Percentiles rank a stretch among this genome's conserved stretches.
These are phyloP conservation scores for Linnemannia schmuckeri DNA, from an alignment of 192 early-diverging fungal genomes.

Conservation along the genomic window DNA sequence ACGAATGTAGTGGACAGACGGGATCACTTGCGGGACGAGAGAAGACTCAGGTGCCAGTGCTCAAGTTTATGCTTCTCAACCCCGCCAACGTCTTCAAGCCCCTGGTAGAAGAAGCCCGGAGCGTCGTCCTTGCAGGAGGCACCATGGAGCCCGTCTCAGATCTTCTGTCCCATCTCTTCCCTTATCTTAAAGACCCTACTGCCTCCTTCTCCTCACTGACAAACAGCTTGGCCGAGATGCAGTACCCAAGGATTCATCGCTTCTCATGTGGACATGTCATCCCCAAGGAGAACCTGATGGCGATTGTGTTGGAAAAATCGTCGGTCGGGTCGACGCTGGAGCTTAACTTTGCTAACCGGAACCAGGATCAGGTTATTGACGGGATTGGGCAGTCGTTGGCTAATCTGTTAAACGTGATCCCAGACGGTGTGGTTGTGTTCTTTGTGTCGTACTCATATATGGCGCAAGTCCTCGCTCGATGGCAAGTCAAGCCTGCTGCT, in stretches of 20 bases:
- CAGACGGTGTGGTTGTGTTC: slow-evolving; percentile 90
- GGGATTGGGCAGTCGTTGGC: slow-evolving; percentile 79
- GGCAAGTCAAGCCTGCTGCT: slow-evolving; percentile 44
- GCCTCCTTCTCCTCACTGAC: neutral
- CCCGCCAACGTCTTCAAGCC: slow-evolving; percentile 84
- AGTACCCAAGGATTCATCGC: slow-evolving; percentile 60
- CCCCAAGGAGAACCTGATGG: slow-evolving; percentile 78
- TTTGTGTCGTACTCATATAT: slow-evolving; percentile 88
- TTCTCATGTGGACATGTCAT: slow-evolving; percentile 94
- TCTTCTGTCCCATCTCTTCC: slow-evolving; percentile 46
- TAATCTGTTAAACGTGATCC: slow-evolving; percentile 80
- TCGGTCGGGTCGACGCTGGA: slow-evolving; percentile 73
- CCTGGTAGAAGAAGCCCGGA: slow-evolving; percentile 83
- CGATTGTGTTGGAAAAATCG: slow-evolving; percentile 72
- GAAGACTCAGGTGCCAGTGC: slow-evolving; percentile 20
- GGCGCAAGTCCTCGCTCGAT: slow-evolving; percentile 68
- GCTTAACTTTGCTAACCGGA: slow-evolving; percentile 78
- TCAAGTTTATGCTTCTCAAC: slow-evolving; percentile 91
- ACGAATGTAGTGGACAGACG: neutral
- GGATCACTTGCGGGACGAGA: neutral
- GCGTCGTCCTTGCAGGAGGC: slow-evolving; percentile 91
- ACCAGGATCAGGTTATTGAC: slow-evolving; percentile 60
- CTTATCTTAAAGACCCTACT: slow-evolving; percentile 29
- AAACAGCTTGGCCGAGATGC: neutral
- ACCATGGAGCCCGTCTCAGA: slow-evolving; percentile 89